A percentile compares a stretch with the other conserved stretches of the same genome.
Conservation (phyloP, 768 basidiomycete species). For the Antrodiella citrinella region DNA sequence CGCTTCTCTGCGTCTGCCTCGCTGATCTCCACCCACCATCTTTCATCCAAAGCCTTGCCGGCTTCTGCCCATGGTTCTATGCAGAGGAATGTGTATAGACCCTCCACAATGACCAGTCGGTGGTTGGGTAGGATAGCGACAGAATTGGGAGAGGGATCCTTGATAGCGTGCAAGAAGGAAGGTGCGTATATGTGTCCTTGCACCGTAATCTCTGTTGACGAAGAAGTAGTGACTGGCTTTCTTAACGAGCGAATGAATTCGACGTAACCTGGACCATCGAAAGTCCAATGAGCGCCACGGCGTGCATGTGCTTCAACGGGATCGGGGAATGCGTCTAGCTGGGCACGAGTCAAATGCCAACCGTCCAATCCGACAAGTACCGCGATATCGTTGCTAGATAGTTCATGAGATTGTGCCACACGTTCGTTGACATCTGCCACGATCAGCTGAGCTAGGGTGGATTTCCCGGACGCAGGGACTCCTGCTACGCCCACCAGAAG, state of each 20-base stretch:
- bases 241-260: conserved; percentile 56
- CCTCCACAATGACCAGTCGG: conserved; percentile 81
- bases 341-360: conserved; percentile 80
- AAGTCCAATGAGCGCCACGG: conserved; percentile 88
- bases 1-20: conserved; percentile 46
- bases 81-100: conserved; percentile 79
- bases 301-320: conserved; percentile 70
- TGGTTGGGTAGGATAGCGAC: conserved; percentile 52
- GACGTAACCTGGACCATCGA: conserved; percentile 68
- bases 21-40: conserved; percentile 66
- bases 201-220: not conserved
- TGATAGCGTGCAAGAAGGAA: conserved; percentile 80
- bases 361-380: conserved; percentile 81
- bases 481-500: conserved; percentile 70
- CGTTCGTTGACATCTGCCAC: conserved; percentile 41
- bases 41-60: conserved; percentile 59
- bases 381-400: conserved; percentile 24
- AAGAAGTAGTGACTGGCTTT: conserved; percentile 14
- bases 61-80: conserved; percentile 66
- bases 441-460: conserved; percentile 59
- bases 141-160: conserved; percentile 68
- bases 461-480: conserved; percentile 84
- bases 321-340: conserved; percentile 70
- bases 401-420: not conserved
- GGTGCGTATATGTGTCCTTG: conserved; percentile 55